Base-by-base conservation (phyloP, 805 yeast genomes). In the Hanseniaspora clermontiae region DNA sequence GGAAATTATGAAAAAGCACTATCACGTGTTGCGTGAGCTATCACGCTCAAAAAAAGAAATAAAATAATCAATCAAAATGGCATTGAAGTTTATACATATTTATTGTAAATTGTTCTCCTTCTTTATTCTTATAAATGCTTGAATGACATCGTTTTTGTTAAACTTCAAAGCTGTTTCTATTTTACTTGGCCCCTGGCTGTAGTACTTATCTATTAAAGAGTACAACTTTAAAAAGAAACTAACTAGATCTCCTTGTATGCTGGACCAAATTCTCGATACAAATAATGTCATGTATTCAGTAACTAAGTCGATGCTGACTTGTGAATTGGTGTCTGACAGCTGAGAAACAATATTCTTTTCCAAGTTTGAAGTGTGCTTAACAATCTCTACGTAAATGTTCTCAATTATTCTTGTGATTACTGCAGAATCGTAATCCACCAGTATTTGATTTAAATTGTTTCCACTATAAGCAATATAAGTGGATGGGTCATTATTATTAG, bases 261-360 rank as follows among this genome's bases (percentile, higher is more conserved):
- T 81, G 15, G 75, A 72, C 93, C 95, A 83, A 57, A 87, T 74
- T 63, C 76, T 78, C 40, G 77, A 80, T 42, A 81, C 69, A 43
- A 87, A 65, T 47, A 76, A 80, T 49, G 72, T 75, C 62, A 81
- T 84, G 59, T 75, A 70, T 58, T 72, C 74, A 37, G 71, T 55
- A 0, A 67, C 65, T 12, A 65, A 39, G 6, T 32, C 27, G 15
- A 51, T 20, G 42, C 31, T 38, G 12, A 19, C 6, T 15, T 27
- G 24, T 5, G 46, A 49, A 2, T 38, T 37, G 24, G 15, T 37
- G 17, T 49, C 53, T 29, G 58, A 61, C 34, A 66, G 55, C 11
- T 59, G 51, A 19, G 60, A 61, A 5, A 61, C 58, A 27, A 59
- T 65, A 1, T 49, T 51, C 14, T 61, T 60, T 48, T 51, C 56